These are phyloP conservation scores for Lagenaria siceraria DNA, from an alignment of 306 rosid species.

Conservation along the genomic window DNA sequence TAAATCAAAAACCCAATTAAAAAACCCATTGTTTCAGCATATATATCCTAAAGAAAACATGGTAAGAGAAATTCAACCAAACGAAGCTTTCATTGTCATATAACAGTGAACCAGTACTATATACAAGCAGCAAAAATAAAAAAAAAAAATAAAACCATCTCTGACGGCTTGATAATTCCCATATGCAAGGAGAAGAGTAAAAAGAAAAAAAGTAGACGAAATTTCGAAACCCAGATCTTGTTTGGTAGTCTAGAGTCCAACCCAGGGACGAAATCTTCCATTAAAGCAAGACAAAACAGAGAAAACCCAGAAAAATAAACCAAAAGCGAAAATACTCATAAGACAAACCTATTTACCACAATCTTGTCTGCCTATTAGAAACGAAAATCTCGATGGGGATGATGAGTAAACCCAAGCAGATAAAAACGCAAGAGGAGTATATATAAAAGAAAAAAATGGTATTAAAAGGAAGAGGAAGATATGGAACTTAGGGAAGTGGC, in stretches of 20 bases:
- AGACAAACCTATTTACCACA: conserved; percentile 37
- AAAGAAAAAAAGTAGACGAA: not conserved
- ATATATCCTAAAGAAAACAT: not conserved
- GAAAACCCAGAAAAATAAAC: not conserved
- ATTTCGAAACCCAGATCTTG: conserved; percentile 24
- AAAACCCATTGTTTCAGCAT: conserved; percentile 24
- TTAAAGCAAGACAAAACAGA: not conserved
- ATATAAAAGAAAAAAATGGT: conserved; percentile 2
- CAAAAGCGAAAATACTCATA: conserved; percentile 41
- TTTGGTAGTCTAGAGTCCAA: not conserved
- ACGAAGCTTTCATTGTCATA: not conserved
- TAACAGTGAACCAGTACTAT: conserved; percentile 4
- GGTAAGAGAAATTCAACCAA: not conserved
- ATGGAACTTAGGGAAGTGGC: conserved; percentile 11
- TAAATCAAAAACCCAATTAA: conserved; percentile 24
- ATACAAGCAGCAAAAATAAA: conserved; percentile 3
- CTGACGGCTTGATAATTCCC: conserved; percentile 17
- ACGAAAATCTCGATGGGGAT: conserved; percentile 23
- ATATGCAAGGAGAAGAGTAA: conserved; percentile 26
- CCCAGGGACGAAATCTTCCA: conserved; percentile 4
- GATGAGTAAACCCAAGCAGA: conserved; percentile 35
- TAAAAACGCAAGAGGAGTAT: conserved; percentile 19
- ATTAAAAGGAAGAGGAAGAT: conserved; percentile 13
- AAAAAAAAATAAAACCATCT: too few species aligned
- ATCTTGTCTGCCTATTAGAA: conserved; percentile 37